phyloP scores from a whole-genome alignment of 2,329 filamentous ascomycete species.

The Cladosporium oxysporum region DNA sequence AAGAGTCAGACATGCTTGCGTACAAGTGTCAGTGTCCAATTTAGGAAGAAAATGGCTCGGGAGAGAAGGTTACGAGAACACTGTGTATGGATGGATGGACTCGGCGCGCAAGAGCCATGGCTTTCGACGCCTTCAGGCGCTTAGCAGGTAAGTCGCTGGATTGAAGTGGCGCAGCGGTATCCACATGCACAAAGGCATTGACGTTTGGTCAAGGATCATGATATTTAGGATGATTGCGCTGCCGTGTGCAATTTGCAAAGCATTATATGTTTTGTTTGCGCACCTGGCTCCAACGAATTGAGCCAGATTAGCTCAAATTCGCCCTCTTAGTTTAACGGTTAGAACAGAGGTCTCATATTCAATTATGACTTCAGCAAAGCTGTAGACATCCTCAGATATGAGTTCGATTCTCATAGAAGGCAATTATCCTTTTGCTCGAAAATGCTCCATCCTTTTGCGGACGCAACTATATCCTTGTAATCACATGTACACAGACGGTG shows the following conservation, averaged over 20 bases:
- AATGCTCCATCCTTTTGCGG: neutral
- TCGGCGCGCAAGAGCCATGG: neutral
- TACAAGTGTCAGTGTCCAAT: neutral
- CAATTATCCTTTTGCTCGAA: neutral
- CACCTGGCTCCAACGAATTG: neutral
- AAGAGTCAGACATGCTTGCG: neutral
- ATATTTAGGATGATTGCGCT: too few species aligned
- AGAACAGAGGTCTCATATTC: constrained; percentile 19
- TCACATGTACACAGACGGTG: neutral
- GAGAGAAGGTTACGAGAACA: neutral
- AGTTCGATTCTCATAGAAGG: constrained; percentile 20
- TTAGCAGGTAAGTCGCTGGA: neutral
- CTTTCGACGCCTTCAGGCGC: neutral
- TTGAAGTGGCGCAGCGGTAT: neutral
- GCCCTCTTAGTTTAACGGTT: constrained; percentile 20
- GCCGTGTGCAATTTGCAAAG: too few species aligned
- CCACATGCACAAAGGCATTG: too few species aligned
- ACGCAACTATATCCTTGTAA: neutral
- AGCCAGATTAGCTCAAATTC: neutral
- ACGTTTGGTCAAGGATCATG: too few species aligned
- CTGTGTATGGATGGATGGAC: neutral
- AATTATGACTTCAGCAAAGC: constrained; percentile 11
- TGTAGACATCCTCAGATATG: constrained; percentile 15
- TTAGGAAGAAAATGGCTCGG: neutral
- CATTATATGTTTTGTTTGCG: too few species aligned